Evolutionary conservation across 768 basidiomycete species (phyloP).

Genomic region (Naganishia randhawae): DNA sequence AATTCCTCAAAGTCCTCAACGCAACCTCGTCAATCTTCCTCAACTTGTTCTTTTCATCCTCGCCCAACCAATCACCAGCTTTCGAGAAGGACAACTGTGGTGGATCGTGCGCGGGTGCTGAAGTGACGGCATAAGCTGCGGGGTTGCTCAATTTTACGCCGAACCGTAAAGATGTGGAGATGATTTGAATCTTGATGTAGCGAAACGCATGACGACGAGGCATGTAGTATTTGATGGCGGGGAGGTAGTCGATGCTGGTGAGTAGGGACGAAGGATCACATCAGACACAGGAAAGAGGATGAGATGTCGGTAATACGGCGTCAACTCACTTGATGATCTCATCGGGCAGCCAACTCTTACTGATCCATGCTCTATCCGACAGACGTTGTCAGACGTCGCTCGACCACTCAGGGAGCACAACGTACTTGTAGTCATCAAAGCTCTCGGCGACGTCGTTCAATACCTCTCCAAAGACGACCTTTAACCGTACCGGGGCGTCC

Average conservation of each 20-base stretch:
- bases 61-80: conserved; percentile 7
- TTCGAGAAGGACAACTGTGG: conserved; percentile 23
- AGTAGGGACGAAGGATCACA: background rate
- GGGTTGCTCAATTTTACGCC: conserved; percentile 32
- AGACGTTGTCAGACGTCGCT: no score
- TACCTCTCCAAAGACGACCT: conserved; percentile 36
- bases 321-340: conserved; percentile 35
- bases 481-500: conserved; percentile 24
- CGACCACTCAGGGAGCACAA: background rate
- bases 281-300: background rate
- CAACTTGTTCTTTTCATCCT: conserved; percentile 28
- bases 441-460: conserved; percentile 39
- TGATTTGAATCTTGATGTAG: conserved; percentile 38
- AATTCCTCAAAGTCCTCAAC: conserved; percentile 34
- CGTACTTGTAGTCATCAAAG: conserved; percentile 40
- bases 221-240: conserved; percentile 28
- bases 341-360: conserved; percentile 37
- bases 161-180: conserved; percentile 33
- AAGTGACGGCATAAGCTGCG: conserved; percentile 31
- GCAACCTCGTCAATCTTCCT: conserved; percentile 34
- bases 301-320: background rate
- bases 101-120: conserved; percentile 29
- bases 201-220: conserved; percentile 39
- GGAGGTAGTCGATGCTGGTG: conserved; percentile 33
- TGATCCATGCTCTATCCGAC: conserved; percentile 31